Evolutionary conservation across 352 stramenopile genomes (phyloP), one percentile per base, ranked within the genome.

Genomic region (Phytophthora capsici): DNA sequence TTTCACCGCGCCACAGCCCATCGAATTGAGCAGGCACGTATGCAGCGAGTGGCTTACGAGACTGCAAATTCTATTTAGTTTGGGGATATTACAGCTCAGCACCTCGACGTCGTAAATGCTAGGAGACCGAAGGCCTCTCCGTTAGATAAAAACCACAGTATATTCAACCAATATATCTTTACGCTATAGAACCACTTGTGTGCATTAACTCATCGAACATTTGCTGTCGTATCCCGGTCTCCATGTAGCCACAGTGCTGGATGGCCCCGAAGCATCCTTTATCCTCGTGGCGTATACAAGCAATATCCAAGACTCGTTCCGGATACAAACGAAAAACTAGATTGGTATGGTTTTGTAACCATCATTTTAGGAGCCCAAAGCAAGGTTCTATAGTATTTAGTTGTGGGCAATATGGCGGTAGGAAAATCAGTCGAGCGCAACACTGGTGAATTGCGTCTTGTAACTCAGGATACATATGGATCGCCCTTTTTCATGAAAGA

Each of bases 371-470:
- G 84, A 91, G 49, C 90, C 40, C 48, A 20, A 66, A 66, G 14
- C 46, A 65, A 3, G 14, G 20, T 7, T 66, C 46, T 12, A 65
- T 65, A 25, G 38, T 46, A 45, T 66, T 66, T 1, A 66, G 30
- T 6, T 66, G 20, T 13, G 49, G 49, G 17, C 26, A 57, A 10
- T 59, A 60, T 7, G 57, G 48, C 2, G 48, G 48, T 25, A 66
- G 17, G 16, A 58, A 66, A 20, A 63, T 41, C 19, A 63, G 52
- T 62, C 97, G 96, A 19, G 91, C 93, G 28, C 98, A 55, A 71
- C 94, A 98, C 54, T 98, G 97, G 73, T 88, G 97, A 53, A 98
- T 96, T 63, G 96, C 97, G 66, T 98, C 91, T 20, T 86, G 67
- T 71, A 98, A 90, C 55, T 93, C 94, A 14, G 86, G 85, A 72